These are phyloP conservation scores for Epichloe elymi DNA, from an alignment of 2,329 filamentous ascomycete genomes.

Conservation along the genomic window DNA sequence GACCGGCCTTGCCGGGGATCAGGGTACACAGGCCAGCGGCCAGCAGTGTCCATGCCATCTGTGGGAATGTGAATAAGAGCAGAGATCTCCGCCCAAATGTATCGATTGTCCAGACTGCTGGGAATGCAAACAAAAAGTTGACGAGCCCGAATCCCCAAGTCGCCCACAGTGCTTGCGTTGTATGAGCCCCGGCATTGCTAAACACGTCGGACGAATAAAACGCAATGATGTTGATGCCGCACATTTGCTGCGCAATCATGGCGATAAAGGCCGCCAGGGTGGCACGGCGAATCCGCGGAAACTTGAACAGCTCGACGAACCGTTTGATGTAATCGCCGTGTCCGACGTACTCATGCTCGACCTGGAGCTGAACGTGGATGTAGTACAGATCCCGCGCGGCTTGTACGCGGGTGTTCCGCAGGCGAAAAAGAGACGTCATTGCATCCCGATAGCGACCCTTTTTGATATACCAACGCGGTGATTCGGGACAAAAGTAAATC, in stretches of 20 bases:
- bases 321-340: constrained; percentile 46
- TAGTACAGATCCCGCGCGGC: constrained; percentile 50
- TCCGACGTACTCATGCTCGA: constrained; percentile 39
- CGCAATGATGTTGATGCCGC: constrained; percentile 58
- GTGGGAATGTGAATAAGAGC: constrained; percentile 28
- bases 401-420: constrained; percentile 43
- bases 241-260: constrained; percentile 69
- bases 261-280: constrained; percentile 65
- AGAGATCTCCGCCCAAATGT: constrained; percentile 41
- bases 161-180: constrained; percentile 43
- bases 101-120: constrained; percentile 47
- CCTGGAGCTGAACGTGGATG: constrained; percentile 49
- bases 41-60: constrained; percentile 28
- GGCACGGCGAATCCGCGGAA: constrained; percentile 57
- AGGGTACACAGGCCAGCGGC: constrained; percentile 35
- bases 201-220: constrained; percentile 61
- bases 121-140: constrained; percentile 45
- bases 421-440: constrained; percentile 37
- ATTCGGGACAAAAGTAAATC: constrained; percentile 55
- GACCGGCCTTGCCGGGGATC: constrained; percentile 26
- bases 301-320: constrained; percentile 53
- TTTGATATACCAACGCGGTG: constrained; percentile 54
- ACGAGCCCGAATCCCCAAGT: constrained; percentile 46
- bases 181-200: constrained; percentile 39
- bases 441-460: constrained; percentile 49